Conservation (phyloP, 495 filamentous ascomycete genomes). For the Penicillium chermesinum region DNA sequence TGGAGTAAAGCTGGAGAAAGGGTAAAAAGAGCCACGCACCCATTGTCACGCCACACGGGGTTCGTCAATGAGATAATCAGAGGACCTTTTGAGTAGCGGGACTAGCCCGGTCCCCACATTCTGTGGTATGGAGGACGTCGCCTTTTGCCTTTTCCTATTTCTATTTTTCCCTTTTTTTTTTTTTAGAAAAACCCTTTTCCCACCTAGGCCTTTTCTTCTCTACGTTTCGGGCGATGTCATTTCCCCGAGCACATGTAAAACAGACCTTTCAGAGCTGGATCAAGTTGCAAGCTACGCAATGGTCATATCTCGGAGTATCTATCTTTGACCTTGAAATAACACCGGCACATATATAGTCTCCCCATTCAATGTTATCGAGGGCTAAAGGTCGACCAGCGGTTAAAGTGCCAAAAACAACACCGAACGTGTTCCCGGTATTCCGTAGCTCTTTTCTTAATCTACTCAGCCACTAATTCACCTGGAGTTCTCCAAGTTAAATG, state of each 20-base stretch:
- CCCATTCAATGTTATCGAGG: too few species aligned
- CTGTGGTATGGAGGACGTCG: slow-evolving; percentile 12
- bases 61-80: slow-evolving; percentile 22
- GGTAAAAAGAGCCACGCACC: slow-evolving; percentile 17
- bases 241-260: neutral
- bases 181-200: neutral
- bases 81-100: slow-evolving; percentile 16
- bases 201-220: slow-evolving; percentile 7
- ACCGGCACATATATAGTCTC: too few species aligned
- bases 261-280: neutral
- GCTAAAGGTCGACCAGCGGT: neutral
- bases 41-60: slow-evolving; percentile 21
- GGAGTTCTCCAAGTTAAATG: too few species aligned
- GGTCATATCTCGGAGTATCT: too few species aligned
- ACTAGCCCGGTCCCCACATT: slow-evolving; percentile 21
- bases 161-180: slow-evolving; percentile 15
- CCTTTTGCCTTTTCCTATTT: too few species aligned
- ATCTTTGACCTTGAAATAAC: too few species aligned
- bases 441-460: too few species aligned
- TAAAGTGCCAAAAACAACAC: neutral
- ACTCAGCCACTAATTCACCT: too few species aligned
- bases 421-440: too few species aligned
- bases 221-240: slow-evolving; percentile 3
- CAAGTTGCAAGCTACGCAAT: neutral
- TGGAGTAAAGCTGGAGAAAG: slow-evolving; percentile 5